Conservation (phyloP, 2,329 filamentous ascomycete genomes). For the Fusarium albidum region DNA sequence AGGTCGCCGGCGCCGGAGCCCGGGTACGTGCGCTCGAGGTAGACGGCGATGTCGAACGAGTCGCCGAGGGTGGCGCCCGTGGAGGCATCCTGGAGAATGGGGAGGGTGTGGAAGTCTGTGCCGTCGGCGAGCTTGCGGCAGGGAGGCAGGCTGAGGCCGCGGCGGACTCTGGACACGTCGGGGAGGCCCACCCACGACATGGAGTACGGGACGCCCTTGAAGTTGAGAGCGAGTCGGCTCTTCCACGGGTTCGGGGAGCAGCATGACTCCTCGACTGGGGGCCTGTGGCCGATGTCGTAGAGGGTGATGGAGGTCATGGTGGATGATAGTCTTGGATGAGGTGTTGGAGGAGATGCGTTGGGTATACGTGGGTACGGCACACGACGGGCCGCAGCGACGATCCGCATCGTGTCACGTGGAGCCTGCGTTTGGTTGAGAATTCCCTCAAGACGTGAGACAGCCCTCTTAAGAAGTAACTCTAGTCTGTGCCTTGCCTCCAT, state of each 20-base stretch:
- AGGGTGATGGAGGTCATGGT: slow-evolving; percentile 41
- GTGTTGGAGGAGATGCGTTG: too few species aligned
- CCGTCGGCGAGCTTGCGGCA: slow-evolving; percentile 65
- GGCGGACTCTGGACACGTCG: slow-evolving; percentile 59
- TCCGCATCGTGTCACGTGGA: too few species aligned
- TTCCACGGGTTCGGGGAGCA: slow-evolving; percentile 47
- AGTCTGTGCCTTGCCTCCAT: too few species aligned
- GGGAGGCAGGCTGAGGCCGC: slow-evolving; percentile 54
- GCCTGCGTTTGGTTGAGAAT: too few species aligned
- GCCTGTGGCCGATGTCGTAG: slow-evolving; percentile 53
- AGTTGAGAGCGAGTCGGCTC: slow-evolving; percentile 50
- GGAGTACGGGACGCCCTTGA: slow-evolving; percentile 47
- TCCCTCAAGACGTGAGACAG: too few species aligned
- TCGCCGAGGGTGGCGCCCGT: slow-evolving; percentile 60
- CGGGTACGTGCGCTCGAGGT: slow-evolving; percentile 63
- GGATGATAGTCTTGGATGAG: too few species aligned
- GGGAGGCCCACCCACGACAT: slow-evolving; percentile 60
- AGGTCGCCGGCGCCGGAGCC: slow-evolving; percentile 53
- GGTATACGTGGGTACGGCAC: too few species aligned
- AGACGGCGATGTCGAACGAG: slow-evolving; percentile 71
- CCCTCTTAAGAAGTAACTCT: too few species aligned
- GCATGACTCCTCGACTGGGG: slow-evolving; percentile 39
- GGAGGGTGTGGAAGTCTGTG: slow-evolving; percentile 66
- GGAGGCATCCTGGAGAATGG: slow-evolving; percentile 59
- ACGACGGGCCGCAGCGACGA: too few species aligned